Evolutionary conservation across 148 eudicot genomes (phyloP).

Genomic region (Camellia granthamiana): DNA sequence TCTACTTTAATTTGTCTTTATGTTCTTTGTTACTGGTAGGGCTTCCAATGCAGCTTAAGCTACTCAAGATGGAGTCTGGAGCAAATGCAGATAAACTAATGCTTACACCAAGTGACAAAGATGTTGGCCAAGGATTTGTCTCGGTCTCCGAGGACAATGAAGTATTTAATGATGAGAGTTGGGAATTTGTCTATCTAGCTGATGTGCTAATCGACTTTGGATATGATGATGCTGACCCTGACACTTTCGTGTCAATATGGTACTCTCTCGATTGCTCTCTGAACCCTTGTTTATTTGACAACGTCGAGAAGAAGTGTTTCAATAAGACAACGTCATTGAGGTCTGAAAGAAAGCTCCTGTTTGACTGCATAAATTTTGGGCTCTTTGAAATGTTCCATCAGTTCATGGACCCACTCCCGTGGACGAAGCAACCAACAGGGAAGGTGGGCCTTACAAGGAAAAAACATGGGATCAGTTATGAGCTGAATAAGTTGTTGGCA

Average conservation of each 20-base stretch:
- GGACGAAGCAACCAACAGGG: constrained; percentile 27
- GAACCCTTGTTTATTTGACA: constrained; percentile 50
- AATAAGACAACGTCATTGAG: constrained; percentile 29
- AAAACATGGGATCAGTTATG: constrained; percentile 31
- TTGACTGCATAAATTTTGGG: constrained; percentile 61
- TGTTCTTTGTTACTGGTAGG: constrained; percentile 30
- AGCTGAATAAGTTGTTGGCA: constrained; percentile 41
- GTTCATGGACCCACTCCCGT: constrained; percentile 34
- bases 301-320: constrained; percentile 63
- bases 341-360: constrained; percentile 62
- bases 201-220: constrained; percentile 51
- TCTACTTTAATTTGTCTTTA: neutral
- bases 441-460: constrained; percentile 20
- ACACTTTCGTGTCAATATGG: constrained; percentile 43
- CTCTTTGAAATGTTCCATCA: constrained; percentile 39
- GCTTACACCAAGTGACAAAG: constrained; percentile 47
- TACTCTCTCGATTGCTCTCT: constrained; percentile 47
- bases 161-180: constrained; percentile 28
- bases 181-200: constrained; percentile 58
- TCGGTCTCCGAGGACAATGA: constrained; percentile 15
- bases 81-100: constrained; percentile 30
- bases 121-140: constrained; percentile 23
- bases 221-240: constrained; percentile 33
- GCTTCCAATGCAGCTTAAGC: constrained; percentile 78
- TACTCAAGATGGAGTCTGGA: constrained; percentile 75